Evolutionary conservation across 139 green algal species (phyloP), one percentile per base, ranked within the genome.

Genomic region (Gonium pectorale): DNA sequence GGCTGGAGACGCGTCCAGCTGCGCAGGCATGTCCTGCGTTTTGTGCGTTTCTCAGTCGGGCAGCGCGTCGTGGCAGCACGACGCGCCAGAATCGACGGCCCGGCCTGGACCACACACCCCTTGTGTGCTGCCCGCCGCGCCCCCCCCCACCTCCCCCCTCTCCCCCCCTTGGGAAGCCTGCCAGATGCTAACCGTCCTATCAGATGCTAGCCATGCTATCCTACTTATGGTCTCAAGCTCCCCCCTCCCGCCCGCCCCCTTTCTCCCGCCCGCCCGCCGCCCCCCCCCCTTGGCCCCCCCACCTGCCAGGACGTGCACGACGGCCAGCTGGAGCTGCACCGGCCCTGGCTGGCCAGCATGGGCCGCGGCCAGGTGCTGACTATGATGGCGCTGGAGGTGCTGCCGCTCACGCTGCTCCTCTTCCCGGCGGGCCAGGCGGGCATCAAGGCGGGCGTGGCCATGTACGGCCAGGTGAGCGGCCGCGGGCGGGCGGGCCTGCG

Each of bases 371-470:
- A 91, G 44, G 82, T 85, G 35, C 41, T 43, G 3, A n/a, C 64
- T 0, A 49, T 89, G 63, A 87, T 87, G 83, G 78, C 67, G n/a
- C 24, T 91, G 40, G 87, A 91, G 66, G 79, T 87, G 19, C 46
- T 88, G 71, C 87, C 87, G 15, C 21, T 79, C 19, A 89, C 63
- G 21, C 33, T 89, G 79, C 83, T 91, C 52, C 54, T 89, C 38
- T 84, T 91, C 62, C 87, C 87, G 4, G 87, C 87, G 37, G 78
- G 77, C 1, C 83, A 91, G 54, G 79, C 81, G 31, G 83, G 41
- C 29, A 60, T 91, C 29, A 46, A 51, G 40, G 82, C 77, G 19
- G 46, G 41, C 0, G 15, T 78, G 67, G n/a, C 40, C 56, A 68
- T 90, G 81, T 90, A 90, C 69, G 59, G 64, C 3, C 37, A 67